phyloP scores from a whole-genome alignment of 495 filamentous ascomycete species.

The Aspergillus heteromorphus region DNA sequence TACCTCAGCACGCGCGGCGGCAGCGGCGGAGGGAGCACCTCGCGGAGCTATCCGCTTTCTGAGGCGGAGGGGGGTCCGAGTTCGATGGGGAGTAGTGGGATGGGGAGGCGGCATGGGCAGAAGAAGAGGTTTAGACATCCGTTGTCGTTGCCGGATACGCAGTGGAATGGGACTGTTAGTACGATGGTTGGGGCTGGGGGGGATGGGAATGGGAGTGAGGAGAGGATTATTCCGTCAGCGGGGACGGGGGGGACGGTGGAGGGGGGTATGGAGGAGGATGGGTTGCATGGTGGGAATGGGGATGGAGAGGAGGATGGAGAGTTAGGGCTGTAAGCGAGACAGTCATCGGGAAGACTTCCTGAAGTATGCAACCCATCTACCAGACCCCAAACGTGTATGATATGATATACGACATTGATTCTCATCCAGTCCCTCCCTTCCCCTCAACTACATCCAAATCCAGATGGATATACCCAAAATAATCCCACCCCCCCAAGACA shows the following conservation, averaged over 20 bases:
- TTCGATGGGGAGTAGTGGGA: background rate
- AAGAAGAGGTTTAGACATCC: slow-evolving; percentile 34
- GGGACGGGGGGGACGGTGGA: background rate
- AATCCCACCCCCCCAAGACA: background rate
- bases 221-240: background rate
- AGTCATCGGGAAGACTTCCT: slow-evolving; percentile 8
- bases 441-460: background rate
- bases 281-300: background rate
- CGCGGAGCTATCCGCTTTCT: slow-evolving; percentile 27
- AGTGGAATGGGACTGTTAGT: slow-evolving; percentile 35
- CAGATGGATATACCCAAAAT: background rate
- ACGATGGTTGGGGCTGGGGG: slow-evolving; percentile 27
- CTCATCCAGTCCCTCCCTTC: too few relatives aligned
- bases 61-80: slow-evolving; percentile 13
- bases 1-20: slow-evolving; percentile 21
- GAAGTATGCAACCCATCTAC: too few relatives aligned
- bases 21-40: slow-evolving; percentile 5
- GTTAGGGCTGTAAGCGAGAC: slow-evolving; percentile 20
- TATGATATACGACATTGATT: too few relatives aligned
- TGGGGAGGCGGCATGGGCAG: background rate
- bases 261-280: background rate
- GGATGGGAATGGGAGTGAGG: background rate
- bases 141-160: slow-evolving; percentile 35
- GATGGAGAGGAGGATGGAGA: slow-evolving; percentile 3
- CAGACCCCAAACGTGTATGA: too few relatives aligned